Percentiles rank a stretch among this genome's conserved stretches.
Evolutionary conservation across 73 alveolate species (phyloP).

Genomic region (Stentor roeselii): DNA sequence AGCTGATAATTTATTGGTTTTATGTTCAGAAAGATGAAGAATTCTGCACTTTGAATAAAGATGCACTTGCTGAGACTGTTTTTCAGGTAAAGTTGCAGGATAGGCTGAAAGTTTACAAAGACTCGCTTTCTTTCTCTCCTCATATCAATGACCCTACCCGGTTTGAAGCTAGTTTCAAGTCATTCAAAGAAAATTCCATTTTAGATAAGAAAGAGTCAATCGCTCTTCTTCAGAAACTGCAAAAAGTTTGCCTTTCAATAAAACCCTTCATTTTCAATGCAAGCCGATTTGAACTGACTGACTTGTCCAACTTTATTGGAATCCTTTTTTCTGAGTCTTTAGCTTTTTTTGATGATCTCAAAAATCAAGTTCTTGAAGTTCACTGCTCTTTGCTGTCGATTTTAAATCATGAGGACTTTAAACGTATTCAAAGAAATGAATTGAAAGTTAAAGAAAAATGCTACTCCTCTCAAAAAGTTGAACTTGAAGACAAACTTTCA

Average conservation of each 20-base stretch:
- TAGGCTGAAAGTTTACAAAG: neutral
- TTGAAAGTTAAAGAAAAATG: constrained; percentile 43
- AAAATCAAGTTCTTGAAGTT: constrained; percentile 55
- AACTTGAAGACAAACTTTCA: constrained; percentile 46
- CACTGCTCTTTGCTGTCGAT: constrained; percentile 44
- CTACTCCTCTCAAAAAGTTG: constrained; percentile 31
- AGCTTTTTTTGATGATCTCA: constrained; percentile 44
- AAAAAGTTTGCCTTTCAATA: neutral
- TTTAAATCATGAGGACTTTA: constrained; percentile 34
- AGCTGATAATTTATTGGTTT: no score
- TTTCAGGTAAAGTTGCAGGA: no score
- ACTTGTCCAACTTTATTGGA: constrained; percentile 34
- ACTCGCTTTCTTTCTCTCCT: neutral
- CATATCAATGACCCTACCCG: neutral
- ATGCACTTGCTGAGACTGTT: neutral
- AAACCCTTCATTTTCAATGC: constrained; percentile 37
- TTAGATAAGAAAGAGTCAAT: neutral
- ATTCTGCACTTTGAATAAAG: no score
- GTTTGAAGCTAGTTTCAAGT: neutral
- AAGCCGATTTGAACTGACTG: constrained; percentile 11
- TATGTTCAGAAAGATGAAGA: no score
- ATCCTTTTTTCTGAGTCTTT: constrained; percentile 29
- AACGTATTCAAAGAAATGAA: constrained; percentile 39
- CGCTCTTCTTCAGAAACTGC: neutral
- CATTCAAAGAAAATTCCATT: neutral